Evolutionary conservation across 192 early-diverging fungal genomes (phyloP).

Genomic region (Paraglomus brasilianum): DNA sequence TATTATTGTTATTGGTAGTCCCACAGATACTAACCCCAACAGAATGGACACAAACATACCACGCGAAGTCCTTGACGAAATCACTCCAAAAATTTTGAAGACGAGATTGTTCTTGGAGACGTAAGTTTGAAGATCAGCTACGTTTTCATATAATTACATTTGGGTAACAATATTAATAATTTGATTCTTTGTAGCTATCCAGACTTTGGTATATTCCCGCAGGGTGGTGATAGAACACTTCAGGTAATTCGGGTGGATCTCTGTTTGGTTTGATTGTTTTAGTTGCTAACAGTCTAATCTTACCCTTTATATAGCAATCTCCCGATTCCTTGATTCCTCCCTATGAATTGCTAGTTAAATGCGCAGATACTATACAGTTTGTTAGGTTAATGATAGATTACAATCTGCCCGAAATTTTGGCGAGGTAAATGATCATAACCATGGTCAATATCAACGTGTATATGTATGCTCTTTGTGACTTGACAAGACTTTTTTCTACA

Average conservation of each 20-base stretch:
- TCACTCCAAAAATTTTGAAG: not conserved
- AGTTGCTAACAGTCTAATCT: too few relatives aligned
- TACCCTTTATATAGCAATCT: too few relatives aligned
- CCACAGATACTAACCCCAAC: constrained; percentile 2
- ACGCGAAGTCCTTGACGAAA: not conserved
- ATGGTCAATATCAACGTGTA: too few relatives aligned
- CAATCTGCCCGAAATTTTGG: constrained; percentile 20
- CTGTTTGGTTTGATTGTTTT: too few relatives aligned
- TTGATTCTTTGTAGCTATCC: not conserved
- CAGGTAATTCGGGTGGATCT: too few relatives aligned
- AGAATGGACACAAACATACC: constrained; percentile 20
- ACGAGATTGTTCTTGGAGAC: constrained; percentile 17
- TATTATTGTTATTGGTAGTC: not conserved
- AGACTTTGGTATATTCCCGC: too few relatives aligned
- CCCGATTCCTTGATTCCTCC: not conserved
- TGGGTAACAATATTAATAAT: too few relatives aligned
- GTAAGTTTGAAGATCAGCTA: not conserved
- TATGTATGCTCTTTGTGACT: not conserved
- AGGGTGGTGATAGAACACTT: too few relatives aligned
- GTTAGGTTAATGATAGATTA: constrained; percentile 25
- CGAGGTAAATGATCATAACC: constrained; percentile 4
- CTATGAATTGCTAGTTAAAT: constrained; percentile 17
- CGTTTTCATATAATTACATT: not conserved
- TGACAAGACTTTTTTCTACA: not conserved
- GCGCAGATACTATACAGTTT: constrained; percentile 24